These are phyloP conservation scores for Cytospora leucostoma DNA, from an alignment of 2,329 filamentous ascomycete species.

Conservation along the genomic window DNA sequence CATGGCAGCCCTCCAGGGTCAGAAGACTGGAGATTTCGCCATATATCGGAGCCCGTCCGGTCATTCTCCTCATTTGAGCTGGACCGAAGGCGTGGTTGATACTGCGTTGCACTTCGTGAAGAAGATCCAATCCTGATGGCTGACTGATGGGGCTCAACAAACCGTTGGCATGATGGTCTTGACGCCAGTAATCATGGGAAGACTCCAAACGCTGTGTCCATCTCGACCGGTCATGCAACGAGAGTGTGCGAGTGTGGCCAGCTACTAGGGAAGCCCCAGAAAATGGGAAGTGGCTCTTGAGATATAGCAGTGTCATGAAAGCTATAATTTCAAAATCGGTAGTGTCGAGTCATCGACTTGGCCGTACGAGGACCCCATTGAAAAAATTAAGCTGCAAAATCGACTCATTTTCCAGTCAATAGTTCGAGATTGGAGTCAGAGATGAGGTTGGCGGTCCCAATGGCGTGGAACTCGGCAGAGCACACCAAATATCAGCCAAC, in stretches of 20 bases:
- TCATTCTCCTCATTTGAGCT: constrained; percentile 39
- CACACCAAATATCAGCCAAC: background rate
- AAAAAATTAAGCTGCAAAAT: background rate
- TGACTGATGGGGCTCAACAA: background rate
- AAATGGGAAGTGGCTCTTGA: no score
- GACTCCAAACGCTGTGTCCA: no score
- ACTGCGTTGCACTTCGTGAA: constrained; percentile 32
- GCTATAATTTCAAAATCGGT: no score
- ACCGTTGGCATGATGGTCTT: no score
- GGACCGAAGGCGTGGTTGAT: constrained; percentile 34
- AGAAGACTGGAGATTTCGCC: constrained; percentile 33
- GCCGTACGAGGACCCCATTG: background rate
- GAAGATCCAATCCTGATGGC: background rate
- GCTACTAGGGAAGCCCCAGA: no score
- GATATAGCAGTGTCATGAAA: no score
- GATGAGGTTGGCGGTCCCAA: background rate
- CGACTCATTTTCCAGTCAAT: background rate
- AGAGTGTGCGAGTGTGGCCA: no score
- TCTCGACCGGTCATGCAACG: no score
- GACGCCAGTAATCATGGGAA: no score
- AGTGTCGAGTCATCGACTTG: no score
- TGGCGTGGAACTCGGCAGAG: background rate
- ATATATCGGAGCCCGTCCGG: constrained; percentile 33
- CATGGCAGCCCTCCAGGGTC: constrained; percentile 34
- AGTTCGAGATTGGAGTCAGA: background rate